Conservation (phyloP, 2,329 filamentous ascomycete species). For the Monilinia fructicola region DNA sequence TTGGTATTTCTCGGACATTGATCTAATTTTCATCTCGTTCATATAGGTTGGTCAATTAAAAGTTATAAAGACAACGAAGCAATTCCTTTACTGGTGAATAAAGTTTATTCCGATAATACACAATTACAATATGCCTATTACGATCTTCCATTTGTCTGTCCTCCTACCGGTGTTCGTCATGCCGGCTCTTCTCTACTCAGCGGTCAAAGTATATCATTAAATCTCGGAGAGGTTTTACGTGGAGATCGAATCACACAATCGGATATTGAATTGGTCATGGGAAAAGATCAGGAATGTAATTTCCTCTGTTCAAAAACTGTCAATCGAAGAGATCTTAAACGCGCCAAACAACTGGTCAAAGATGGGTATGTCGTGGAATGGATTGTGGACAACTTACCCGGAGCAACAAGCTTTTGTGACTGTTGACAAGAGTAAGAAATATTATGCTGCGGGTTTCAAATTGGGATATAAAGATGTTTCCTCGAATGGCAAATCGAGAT, state of each 20-base stretch:
- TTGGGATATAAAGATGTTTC: slow-evolving; percentile 73
- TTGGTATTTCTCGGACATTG: no score
- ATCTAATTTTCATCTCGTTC: neutral
- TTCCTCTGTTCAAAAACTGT: slow-evolving; percentile 71
- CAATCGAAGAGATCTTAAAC: slow-evolving; percentile 61
- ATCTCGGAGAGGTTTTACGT: slow-evolving; percentile 82
- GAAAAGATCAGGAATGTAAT: slow-evolving; percentile 69
- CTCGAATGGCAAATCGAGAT: slow-evolving; percentile 58
- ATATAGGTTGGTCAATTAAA: slow-evolving; percentile 74
- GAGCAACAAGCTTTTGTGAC: slow-evolving; percentile 86
- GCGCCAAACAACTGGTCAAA: slow-evolving; percentile 69
- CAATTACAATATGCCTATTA: slow-evolving; percentile 91
- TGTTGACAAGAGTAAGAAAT: slow-evolving; percentile 78
- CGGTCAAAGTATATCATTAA: slow-evolving; percentile 75
- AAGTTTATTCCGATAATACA: slow-evolving; percentile 85
- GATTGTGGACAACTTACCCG: slow-evolving; percentile 90
- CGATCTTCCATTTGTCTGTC: slow-evolving; percentile 84
- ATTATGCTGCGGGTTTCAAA: slow-evolving; percentile 89
- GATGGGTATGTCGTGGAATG: slow-evolving; percentile 86
- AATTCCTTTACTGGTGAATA: slow-evolving; percentile 86
- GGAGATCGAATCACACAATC: slow-evolving; percentile 84
- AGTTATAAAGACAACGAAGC: slow-evolving; percentile 74
- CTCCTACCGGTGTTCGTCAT: slow-evolving; percentile 66
- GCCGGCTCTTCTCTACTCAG: slow-evolving; percentile 68
- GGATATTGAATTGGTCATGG: slow-evolving; percentile 79